These are phyloP conservation scores for Colletotrichum shisoi DNA, from an alignment of 2,329 filamentous ascomycete species.

Conservation along the genomic window DNA sequence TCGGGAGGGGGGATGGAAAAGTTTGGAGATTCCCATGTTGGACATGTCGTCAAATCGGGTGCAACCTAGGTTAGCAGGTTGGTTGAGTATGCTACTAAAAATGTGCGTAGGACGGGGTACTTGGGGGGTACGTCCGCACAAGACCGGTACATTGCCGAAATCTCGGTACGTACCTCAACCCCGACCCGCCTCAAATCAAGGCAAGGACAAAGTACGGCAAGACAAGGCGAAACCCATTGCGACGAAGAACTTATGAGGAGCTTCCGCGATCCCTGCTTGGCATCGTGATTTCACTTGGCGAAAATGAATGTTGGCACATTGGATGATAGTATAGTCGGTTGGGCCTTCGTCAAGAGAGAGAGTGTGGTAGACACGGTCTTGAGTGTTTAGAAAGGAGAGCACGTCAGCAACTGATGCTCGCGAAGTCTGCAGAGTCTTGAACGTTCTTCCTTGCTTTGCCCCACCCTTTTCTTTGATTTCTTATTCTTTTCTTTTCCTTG, in stretches of 20 bases:
- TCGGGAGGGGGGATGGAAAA: conserved; percentile 22
- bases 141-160: background rate
- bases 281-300: background rate
- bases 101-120: background rate
- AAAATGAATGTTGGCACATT: background rate
- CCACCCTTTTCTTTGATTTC: no score
- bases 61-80: background rate
- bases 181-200: background rate
- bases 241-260: background rate
- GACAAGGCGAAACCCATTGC: background rate
- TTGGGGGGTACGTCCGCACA: background rate
- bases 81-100: background rate
- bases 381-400: background rate
- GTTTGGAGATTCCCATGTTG: conserved; percentile 39
- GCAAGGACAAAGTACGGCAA: background rate
- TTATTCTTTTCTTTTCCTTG: no score
- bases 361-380: background rate
- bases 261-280: background rate
- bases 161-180: background rate
- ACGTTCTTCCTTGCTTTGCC: no score
- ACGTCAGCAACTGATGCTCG: background rate
- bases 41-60: conserved; percentile 27
- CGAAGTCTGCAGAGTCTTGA: background rate
- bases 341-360: no score
- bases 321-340: no score